Evolutionary conservation across 495 filamentous ascomycete genomes (phyloP), one percentile per base, ranked within the genome.

Genomic region (Arthonia radiata): DNA sequence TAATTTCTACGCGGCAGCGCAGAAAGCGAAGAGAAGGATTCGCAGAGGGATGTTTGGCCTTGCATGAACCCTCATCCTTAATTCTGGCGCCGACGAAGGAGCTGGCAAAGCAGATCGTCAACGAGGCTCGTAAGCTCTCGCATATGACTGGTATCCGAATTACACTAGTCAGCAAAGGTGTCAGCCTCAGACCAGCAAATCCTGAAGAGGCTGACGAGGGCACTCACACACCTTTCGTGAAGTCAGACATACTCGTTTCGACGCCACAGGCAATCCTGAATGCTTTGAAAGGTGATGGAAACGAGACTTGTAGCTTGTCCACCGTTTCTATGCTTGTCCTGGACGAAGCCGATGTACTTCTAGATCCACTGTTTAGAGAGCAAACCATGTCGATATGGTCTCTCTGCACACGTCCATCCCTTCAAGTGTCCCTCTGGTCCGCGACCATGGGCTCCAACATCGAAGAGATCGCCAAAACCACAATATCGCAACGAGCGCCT

Each of bases 371-470:
- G 8, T 94, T 97, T 52, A 62, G 75, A 17, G 71, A 82, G 15
- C 89, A 97, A 40, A 94, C 81, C 0, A 52, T 92, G 13, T 61
- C 59, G 17, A 76, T 93, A 37, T 94, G 83, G 86, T 56, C 61
- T 13, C 57, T 71, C 11, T 81, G 76, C 46, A 60, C 56, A 5
- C 60, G 69, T 33, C 53, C 64, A 2, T 44, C 56, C 12, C 55
- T 94, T 6, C 58, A 69, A 4, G 62, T 78, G 2, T 72, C 68
- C 25, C 64, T 90, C 27, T 99, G 82, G 77, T 93, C 82, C 12
- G 86, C 89, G 5, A 97, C 86, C 2, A 94, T 97, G 71, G 77
- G 72, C 11, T 91, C 86, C 11, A 80, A 70, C 37, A 70, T 93
- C 25, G 89, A 97, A 47, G 55, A 71, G 17, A 54, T 93, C 8